A percentile compares a stretch with the other conserved stretches of the same genome.
Evolutionary conservation across 345 rosid species (phyloP).

Genomic region (Barbarea vulgaris): DNA sequence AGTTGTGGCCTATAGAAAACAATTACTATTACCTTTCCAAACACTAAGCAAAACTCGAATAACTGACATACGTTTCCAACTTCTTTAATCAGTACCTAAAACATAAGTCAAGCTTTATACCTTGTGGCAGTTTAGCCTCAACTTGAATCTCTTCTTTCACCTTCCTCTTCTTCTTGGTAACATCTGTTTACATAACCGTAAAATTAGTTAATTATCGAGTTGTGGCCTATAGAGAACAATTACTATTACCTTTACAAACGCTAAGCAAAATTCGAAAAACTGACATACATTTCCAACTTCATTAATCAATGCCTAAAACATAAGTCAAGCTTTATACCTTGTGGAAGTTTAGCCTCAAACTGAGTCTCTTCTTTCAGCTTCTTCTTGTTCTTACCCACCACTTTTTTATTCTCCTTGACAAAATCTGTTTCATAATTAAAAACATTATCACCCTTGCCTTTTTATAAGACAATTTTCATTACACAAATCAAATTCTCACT

Average conservation of each 20-base stretch:
- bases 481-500: background rate
- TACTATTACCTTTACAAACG: constrained; percentile 66
- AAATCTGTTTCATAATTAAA: background rate
- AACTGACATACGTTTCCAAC: constrained; percentile 73
- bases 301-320: constrained; percentile 59
- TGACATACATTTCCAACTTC: constrained; percentile 70
- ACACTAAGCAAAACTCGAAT: constrained; percentile 77
- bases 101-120: constrained; percentile 51
- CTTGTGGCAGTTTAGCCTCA: constrained; percentile 54
- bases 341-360: constrained; percentile 51
- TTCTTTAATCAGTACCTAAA: constrained; percentile 57
- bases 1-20: too few species aligned
- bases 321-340: constrained; percentile 49
- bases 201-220: too few species aligned
- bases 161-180: background rate
- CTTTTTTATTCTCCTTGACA: too few species aligned
- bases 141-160: constrained; percentile 31
- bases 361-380: constrained; percentile 30
- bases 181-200: too few species aligned
- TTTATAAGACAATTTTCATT: background rate
- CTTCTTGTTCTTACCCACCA: background rate
- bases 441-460: background rate
- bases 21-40: constrained; percentile 56
- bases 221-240: too few species aligned
- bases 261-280: constrained; percentile 74